A percentile compares a stretch with the other conserved stretches of the same genome.
These are phyloP conservation scores for Aspergillus arachidicola DNA, from an alignment of 2,329 filamentous ascomycete species.

Conservation along the genomic window DNA sequence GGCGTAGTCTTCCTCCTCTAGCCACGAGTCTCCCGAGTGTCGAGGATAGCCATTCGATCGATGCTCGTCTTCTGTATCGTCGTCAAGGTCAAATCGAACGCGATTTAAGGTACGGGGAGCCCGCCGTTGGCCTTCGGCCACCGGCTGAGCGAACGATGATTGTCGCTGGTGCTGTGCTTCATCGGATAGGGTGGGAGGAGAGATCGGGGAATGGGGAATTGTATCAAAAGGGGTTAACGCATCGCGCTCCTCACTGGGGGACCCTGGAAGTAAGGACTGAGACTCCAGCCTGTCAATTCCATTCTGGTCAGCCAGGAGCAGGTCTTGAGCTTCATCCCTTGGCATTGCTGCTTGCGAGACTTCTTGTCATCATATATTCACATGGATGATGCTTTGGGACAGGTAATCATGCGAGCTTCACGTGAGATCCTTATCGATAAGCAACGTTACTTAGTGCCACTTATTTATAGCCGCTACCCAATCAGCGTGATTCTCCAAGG, in stretches of 20 bases:
- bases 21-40: conserved; percentile 42
- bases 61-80: conserved; percentile 32
- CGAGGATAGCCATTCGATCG: conserved; percentile 34
- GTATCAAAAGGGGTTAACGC: conserved; percentile 27
- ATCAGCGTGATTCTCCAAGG: neutral
- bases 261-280: conserved; percentile 35
- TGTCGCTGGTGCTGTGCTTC: conserved; percentile 37
- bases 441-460: neutral
- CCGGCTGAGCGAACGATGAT: conserved; percentile 45
- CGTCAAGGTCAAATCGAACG: conserved; percentile 70
- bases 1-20: conserved; percentile 65
- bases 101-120: conserved; percentile 68
- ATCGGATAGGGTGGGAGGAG: conserved; percentile 21
- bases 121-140: conserved; percentile 43
- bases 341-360: conserved; percentile 42
- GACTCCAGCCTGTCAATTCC: conserved; percentile 34
- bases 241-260: conserved; percentile 33
- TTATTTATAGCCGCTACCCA: neutral
- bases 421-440: conserved; percentile 31
- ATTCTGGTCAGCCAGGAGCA: conserved; percentile 35
- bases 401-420: conserved; percentile 17
- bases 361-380: conserved; percentile 15
- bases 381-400: conserved; percentile 27
- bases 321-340: conserved; percentile 40
- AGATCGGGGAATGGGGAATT: conserved; percentile 24